Conservation (phyloP, 257 asterid genomes). For the Mentha longifolia region DNA sequence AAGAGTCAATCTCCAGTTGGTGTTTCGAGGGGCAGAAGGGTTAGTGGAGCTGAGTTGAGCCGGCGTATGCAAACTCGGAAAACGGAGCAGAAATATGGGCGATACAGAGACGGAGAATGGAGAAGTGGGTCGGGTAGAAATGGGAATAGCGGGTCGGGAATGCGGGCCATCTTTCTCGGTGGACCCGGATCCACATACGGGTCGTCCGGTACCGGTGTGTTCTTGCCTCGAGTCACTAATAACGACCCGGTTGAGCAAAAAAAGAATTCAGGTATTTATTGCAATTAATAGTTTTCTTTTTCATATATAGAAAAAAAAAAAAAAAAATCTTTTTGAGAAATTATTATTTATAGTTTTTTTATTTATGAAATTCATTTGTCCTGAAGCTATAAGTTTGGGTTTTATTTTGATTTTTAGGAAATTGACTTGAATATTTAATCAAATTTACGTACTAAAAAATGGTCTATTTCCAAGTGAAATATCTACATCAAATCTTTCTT, state of each 20-base stretch:
- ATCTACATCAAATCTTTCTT: not conserved
- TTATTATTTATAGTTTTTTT: not conserved
- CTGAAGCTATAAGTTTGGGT: too few relatives aligned
- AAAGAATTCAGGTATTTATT: constrained; percentile 59
- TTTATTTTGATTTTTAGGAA: too few relatives aligned
- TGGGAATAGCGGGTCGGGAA: constrained; percentile 61
- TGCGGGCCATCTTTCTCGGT: constrained; percentile 73
- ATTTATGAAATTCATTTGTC: too few relatives aligned
- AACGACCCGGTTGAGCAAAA: constrained; percentile 37
- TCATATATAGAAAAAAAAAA: too few relatives aligned
- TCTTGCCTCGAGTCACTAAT: constrained; percentile 55
- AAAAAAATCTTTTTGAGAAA: not conserved
- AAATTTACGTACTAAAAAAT: not conserved
- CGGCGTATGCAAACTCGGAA: constrained; percentile 35
- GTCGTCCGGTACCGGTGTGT: constrained; percentile 77
- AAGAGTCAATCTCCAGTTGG: constrained; percentile 41
- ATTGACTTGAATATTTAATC: not conserved
- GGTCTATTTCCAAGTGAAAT: not conserved
- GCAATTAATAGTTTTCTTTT: not conserved
- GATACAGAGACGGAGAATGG: constrained; percentile 39
- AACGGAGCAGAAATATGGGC: constrained; percentile 35
- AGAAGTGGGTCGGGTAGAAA: constrained; percentile 35
- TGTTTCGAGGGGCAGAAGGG: constrained; percentile 37
- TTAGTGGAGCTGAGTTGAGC: constrained; percentile 42
- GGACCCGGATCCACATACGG: constrained; percentile 53